These are phyloP conservation scores for Brassica napus DNA, from an alignment of 345 rosid genomes.

Conservation along the genomic window DNA sequence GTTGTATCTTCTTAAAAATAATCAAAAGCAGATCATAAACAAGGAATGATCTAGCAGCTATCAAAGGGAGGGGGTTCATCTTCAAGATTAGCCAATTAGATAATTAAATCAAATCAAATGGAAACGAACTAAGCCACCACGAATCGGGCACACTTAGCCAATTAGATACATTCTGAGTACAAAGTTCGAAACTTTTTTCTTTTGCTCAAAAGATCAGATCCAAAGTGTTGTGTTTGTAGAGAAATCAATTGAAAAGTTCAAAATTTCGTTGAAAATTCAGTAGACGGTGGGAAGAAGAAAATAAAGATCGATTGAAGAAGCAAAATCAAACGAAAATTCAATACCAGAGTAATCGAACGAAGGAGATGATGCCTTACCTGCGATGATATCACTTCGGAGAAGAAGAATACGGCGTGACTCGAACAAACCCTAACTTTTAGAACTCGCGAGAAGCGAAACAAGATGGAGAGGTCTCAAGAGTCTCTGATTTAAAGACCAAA, in stretches of 20 bases:
- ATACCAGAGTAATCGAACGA: background rate
- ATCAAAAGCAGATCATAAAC: background rate
- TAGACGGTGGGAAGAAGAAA: background rate
- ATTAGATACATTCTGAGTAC: background rate
- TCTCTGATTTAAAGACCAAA: background rate
- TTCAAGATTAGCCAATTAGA: background rate
- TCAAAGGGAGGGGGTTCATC: no score
- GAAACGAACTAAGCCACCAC: background rate
- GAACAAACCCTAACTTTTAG: slow-evolving; percentile 29
- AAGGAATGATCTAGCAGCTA: no score
- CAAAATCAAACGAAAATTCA: background rate
- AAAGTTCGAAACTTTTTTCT: background rate
- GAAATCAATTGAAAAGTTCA: slow-evolving; percentile 5
- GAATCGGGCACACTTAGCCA: background rate
- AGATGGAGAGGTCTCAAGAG: background rate
- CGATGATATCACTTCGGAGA: slow-evolving; percentile 16
- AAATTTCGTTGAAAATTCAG: slow-evolving; percentile 9
- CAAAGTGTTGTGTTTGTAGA: slow-evolving; percentile 13
- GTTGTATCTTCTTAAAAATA: slow-evolving; percentile 13
- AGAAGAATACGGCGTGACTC: slow-evolving; percentile 31
- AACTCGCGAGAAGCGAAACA: slow-evolving; percentile 25
- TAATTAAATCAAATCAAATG: background rate
- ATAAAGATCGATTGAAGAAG: slow-evolving; percentile 9
- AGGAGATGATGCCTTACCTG: slow-evolving; percentile 3
- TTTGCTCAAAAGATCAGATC: slow-evolving; percentile 15